phyloP scores from a whole-genome alignment of 2,329 filamentous ascomycete genomes.

The Colletotrichum ledebouriae region DNA sequence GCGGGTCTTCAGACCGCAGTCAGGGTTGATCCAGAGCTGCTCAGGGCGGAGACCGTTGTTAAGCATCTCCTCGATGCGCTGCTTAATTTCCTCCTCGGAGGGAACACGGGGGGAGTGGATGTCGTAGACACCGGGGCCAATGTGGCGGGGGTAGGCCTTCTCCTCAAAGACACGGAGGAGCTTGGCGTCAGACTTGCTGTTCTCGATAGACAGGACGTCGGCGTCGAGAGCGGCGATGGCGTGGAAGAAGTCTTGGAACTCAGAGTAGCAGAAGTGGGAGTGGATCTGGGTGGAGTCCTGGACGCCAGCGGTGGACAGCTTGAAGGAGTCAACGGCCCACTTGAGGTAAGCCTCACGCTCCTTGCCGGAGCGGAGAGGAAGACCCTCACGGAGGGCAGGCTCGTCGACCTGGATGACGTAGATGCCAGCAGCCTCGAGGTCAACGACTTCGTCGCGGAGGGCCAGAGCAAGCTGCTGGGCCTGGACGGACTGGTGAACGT shows the following conservation, averaged over 20 bases:
- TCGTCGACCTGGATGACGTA: slow-evolving; percentile 99
- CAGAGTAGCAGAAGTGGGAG: slow-evolving; percentile 99
- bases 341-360: slow-evolving; percentile 97
- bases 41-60: slow-evolving; percentile 91
- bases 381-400: slow-evolving; percentile 98
- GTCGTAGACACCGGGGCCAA: slow-evolving; percentile 99
- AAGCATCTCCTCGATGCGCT: slow-evolving; percentile 98
- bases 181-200: slow-evolving; percentile 99
- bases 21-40: slow-evolving; percentile 99
- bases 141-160: slow-evolving; percentile 96
- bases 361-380: slow-evolving; percentile 91
- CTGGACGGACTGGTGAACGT: slow-evolving; percentile 99
- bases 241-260: slow-evolving; percentile 99
- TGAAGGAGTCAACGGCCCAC: slow-evolving; percentile 99
- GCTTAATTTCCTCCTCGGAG: slow-evolving; percentile 97
- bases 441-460: slow-evolving; percentile 97
- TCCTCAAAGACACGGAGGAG: slow-evolving; percentile 98
- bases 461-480: slow-evolving; percentile 98
- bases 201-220: slow-evolving; percentile 99
- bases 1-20: slow-evolving; percentile 99
- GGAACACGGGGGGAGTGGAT: slow-evolving; percentile 99
- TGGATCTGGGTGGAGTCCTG: slow-evolving; percentile 98
- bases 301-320: slow-evolving; percentile 92
- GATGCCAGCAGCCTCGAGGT: slow-evolving; percentile 96
- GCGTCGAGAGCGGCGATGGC: slow-evolving; percentile 98